Evolutionary conservation across 129 eudicot genomes (phyloP), one percentile per base, ranked within the genome.

Genomic region (Deinandra increscens): DNA sequence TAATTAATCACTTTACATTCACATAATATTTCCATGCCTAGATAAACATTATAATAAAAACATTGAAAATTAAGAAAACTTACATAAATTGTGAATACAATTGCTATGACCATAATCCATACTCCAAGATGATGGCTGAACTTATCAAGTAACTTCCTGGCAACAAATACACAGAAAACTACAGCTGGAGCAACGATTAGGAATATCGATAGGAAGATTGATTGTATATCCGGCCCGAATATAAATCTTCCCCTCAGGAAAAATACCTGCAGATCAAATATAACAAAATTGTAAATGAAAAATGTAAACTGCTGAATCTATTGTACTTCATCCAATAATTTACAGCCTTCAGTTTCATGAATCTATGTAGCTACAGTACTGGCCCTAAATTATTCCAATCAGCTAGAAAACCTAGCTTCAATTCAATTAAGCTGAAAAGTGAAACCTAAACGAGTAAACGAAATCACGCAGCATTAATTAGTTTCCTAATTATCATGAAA

Each of bases 211-310:
- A 89, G 75, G 74, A 84, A 84, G 34, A 92, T 61, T 18, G 96
- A 86, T 79, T 84, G 75, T 54, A 69, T 88, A 81, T 92, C 98
- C 10, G 96, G 96, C n/a, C 98, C 98, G 55, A 88, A 87, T 20
- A 89, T 79, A 7, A 86, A 73, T 61, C 98, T 83, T 41, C 98
- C 98, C 19, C 82, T 83, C 4, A 87, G 80, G 48, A 87, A 76
- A 81, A 92, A 92, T 75, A 49, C 79, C 98, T 92, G 91, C 80
- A 64, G 46, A 58, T 51, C 4, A 68, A 55, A 70, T 63, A 46
- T 17, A 56, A 48, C 5, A 55, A 59, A 60, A 15, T 60, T 22
- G 7, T 63, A 26, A 31, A 36, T 11, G 62, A 50, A 43, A 69
- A 36, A 7, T 49, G 33, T 48, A 17, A 53, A 53, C 64, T 69